These are phyloP conservation scores for Irineochytrium annulatum DNA, from an alignment of 192 early-diverging fungal genomes.

Conservation along the genomic window DNA sequence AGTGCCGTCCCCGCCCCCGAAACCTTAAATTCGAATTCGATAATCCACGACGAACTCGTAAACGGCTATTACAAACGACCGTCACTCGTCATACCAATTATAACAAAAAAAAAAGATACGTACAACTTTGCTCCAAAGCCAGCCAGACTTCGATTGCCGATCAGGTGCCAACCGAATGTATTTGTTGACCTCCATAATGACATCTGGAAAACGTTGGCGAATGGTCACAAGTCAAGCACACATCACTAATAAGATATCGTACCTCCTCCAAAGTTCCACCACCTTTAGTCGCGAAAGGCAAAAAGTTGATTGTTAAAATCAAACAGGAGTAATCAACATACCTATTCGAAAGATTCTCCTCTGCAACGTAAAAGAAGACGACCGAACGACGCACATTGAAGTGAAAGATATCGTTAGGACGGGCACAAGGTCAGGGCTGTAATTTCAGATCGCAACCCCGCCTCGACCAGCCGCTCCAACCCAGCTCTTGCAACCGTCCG, in stretches of 20 bases:
- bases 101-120: slow-evolving; percentile 4
- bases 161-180: slow-evolving; percentile 85
- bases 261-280: slow-evolving; percentile 93
- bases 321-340: not conserved
- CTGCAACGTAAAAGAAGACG: slow-evolving; percentile 3
- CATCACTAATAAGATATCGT: not conserved
- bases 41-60: slow-evolving; percentile 62
- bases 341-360: slow-evolving; percentile 22
- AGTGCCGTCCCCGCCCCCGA: slow-evolving; percentile 68
- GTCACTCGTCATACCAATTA: not conserved
- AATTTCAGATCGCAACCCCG: not conserved
- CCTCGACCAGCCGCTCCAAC: not conserved
- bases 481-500: not conserved
- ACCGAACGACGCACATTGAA: not conserved
- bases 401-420: not conserved
- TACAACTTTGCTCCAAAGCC: slow-evolving; percentile 66
- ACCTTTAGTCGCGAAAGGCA: slow-evolving; percentile 46
- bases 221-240: not conserved
- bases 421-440: not conserved
- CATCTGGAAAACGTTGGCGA: slow-evolving; percentile 38
- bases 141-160: slow-evolving; percentile 72
- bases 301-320: not conserved
- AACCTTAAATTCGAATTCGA: slow-evolving; percentile 94
- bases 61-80: slow-evolving; percentile 50
- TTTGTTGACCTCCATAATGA: slow-evolving; percentile 81